Base-by-base conservation (phyloP, 2,329 filamentous ascomycete genomes). In the Mycocentrospora acerina region DNA sequence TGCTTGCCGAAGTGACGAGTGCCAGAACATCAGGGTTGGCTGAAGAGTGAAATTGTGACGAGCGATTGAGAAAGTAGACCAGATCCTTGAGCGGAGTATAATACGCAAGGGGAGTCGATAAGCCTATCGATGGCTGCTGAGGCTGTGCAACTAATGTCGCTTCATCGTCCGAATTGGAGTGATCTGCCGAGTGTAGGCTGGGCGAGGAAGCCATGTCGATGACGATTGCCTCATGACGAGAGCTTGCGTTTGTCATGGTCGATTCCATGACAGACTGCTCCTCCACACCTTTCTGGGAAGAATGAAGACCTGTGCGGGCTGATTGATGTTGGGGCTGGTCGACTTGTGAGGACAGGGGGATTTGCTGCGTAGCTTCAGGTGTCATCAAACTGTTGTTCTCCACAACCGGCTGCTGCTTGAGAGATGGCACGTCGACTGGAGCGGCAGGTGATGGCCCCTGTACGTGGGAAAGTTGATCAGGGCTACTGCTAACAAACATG, bases 11-110 rank as follows among this genome's bases (percentile, higher is more conserved):
- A 1, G 64, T 66, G 24, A 72, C 69, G 33, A 76, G 60, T 4
- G 70, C 73, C 30, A 77, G 60, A 30, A 74, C 29, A 44, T 76
- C 73, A 4, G 74, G 61, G 22, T 59, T 60, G 9, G 49, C 42
- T 3, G 57, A 43, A 3, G 64, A 57, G 28, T 69, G 61, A 27
- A 67, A 65, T 25, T 66, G 51, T 0, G 52, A 58, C 25, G 57
- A 57, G 36, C 60, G 59, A 44, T 75, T 74, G 29, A 75, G 57
- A 42, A 66, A 62, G 42, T 58, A 62, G 10, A 55, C 29, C 2
- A 75, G 58, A 24, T 66, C 59, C 28, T 66, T 57, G 0, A 76
- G 62, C 0, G 71, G 68, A 0, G 66, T 69, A 57, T 73, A 76
- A 59, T 75, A 76, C 4, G 66, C 60, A n/a, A 69, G 47, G 0